Evolutionary conservation across 2,329 filamentous ascomycete genomes (phyloP).

Genomic region (Verticillium zaregamsianum): DNA sequence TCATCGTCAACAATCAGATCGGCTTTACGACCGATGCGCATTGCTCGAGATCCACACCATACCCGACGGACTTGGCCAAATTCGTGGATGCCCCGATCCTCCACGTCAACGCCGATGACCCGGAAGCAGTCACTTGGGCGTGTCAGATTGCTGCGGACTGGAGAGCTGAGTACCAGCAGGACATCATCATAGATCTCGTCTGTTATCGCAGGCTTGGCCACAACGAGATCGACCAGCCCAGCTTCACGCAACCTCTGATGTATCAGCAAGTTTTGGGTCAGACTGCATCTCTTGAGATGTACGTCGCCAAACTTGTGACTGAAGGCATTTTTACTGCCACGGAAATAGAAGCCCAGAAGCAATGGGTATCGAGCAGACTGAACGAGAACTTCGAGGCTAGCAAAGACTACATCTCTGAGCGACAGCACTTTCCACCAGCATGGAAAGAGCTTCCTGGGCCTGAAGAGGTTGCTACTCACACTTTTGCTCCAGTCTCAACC

Average conservation of each 20-base stretch:
- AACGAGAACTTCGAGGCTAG: slow-evolving; percentile 95
- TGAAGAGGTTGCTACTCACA: slow-evolving; percentile 90
- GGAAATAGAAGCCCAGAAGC: slow-evolving; percentile 96
- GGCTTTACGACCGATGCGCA: slow-evolving; percentile 98
- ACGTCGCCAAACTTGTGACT: slow-evolving; percentile 80
- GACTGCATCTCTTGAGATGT: slow-evolving; percentile 79
- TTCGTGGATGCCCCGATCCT: slow-evolving; percentile 96
- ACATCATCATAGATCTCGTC: slow-evolving; percentile 95
- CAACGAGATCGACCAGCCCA: slow-evolving; percentile 99
- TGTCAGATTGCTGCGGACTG: slow-evolving; percentile 96
- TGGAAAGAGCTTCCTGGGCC: slow-evolving; percentile 99
- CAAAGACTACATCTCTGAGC: slow-evolving; percentile 94
- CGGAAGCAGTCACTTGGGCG: slow-evolving; percentile 95
- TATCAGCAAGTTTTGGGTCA: slow-evolving; percentile 94
- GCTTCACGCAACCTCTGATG: slow-evolving; percentile 99
- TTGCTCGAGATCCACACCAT: slow-evolving; percentile 92
- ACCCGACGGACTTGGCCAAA: slow-evolving; percentile 99
- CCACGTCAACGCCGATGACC: slow-evolving; percentile 98
- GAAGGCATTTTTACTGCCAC: slow-evolving; percentile 95
- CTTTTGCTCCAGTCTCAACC: slow-evolving; percentile 77
- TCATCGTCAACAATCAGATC: slow-evolving; percentile 99
- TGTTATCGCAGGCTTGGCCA: slow-evolving; percentile 99
- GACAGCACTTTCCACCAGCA: slow-evolving; percentile 78
- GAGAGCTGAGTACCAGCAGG: slow-evolving; percentile 97
- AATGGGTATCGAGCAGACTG: slow-evolving; percentile 98